Percentiles rank a stretch among this genome's conserved stretches.
phyloP scores from a whole-genome alignment of 768 basidiomycete species.

The Rhizopogon roseolus region DNA sequence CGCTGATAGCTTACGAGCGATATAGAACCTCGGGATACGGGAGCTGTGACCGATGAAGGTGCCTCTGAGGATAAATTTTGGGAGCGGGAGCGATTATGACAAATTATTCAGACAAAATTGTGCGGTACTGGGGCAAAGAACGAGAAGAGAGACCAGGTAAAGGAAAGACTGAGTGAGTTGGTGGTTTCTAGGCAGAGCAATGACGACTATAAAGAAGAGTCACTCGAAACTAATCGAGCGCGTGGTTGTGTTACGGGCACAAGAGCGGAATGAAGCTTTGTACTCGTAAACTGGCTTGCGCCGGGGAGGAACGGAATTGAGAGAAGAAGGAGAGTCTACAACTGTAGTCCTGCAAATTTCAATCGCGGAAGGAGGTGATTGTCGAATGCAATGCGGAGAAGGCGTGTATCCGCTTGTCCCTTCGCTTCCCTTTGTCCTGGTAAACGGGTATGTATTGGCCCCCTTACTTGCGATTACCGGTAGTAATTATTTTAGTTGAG shows the following conservation, averaged over 20 bases:
- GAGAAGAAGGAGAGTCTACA: constrained; percentile 1
- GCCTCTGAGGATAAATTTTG: background rate
- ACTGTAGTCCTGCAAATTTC: constrained; percentile 40
- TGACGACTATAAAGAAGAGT: constrained; percentile 28
- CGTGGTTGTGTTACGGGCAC: constrained; percentile 21
- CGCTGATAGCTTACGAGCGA: constrained; percentile 14
- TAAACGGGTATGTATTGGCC: constrained; percentile 27
- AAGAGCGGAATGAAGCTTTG: constrained; percentile 21
- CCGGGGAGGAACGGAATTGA: constrained; percentile 15
- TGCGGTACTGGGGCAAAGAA: constrained; percentile 8
- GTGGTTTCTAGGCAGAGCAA: constrained; percentile 16
- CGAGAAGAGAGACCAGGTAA: constrained; percentile 27
- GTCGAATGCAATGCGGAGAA: constrained; percentile 39
- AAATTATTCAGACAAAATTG: constrained; percentile 11
- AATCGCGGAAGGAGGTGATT: constrained; percentile 37
- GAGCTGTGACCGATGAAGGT: background rate
- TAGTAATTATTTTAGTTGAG: constrained; percentile 30
- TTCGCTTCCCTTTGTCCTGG: constrained; percentile 24
- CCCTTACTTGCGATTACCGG: constrained; percentile 22
- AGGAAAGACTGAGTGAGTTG: constrained; percentile 30
- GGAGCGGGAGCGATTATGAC: constrained; percentile 16
- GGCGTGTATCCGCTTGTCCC: constrained; percentile 52
- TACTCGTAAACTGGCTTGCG: constrained; percentile 22
- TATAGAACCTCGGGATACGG: constrained; percentile 3
- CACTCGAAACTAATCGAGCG: constrained; percentile 56